Base-by-base conservation (phyloP, 257 asterid species). In the Avicennia marina region DNA sequence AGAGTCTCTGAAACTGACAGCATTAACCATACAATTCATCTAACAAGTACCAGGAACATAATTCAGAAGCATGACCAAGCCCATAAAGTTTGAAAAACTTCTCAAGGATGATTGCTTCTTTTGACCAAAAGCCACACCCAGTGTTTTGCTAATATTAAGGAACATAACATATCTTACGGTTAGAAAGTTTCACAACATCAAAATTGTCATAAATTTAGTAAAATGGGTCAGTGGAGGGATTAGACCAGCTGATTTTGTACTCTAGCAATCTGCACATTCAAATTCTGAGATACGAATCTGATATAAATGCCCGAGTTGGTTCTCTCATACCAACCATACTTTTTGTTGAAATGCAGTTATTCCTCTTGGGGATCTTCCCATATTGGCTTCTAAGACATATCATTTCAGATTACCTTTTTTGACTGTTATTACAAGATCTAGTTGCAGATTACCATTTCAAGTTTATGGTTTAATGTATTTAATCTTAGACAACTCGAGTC, bases 11-110 rank as follows among this genome's bases (percentile, higher is more conserved):
- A 38, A 17, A n/a, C 19, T 33, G 16, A 50, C 49, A 47, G 21
- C 40, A 50, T 41, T 45, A 13, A 41, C 50, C 15, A 44, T 16
- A 17, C 62, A 51, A 48, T 31, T 33, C 65, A 66, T 50, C 56
- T 40, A 55, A 40, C 27, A 58, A 42, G 51, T 24, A 58, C 24
- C 26, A 21, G 36, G 53, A 56, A 7, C 12, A 15, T 15, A 21
- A 39, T 27, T 40, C 49, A 45, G 40, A 53, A 15, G 36, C 19
- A 16, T 27, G 39, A 39, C 8, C 41, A 40, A 39, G 24, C 18
- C 6, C 19, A 27, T 48, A 29, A 33, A 21, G 17, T 15, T 15
- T 10, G 19, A 33, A 15, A 17, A 36, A 45, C 18, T 21, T 41
- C 6, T 21, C 5, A 49, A 17, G 39, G 11, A 2, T 15, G n/a